A percentile compares a stretch with the other conserved stretches of the same genome.
Conservation (phyloP, 768 basidiomycete genomes). For the Mycena galericulata region DNA sequence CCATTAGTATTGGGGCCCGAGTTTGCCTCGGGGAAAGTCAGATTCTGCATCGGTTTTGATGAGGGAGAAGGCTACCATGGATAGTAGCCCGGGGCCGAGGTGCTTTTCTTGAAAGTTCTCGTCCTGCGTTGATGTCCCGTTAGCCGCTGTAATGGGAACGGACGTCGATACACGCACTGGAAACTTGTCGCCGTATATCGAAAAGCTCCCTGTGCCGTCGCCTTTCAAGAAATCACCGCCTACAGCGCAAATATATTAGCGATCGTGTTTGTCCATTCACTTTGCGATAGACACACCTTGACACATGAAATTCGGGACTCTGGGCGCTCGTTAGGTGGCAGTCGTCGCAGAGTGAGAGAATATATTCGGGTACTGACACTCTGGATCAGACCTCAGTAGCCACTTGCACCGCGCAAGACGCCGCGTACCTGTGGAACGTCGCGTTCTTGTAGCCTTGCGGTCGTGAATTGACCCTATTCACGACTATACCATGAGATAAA, state of each 20-base stretch:
- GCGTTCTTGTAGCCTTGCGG: conserved; percentile 93
- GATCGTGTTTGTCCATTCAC: neutral
- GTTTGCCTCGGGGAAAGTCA: conserved; percentile 76
- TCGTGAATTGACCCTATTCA: conserved; percentile 76
- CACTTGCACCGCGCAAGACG: conserved; percentile 9
- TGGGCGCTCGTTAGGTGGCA: conserved; percentile 45
- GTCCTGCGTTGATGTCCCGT: conserved; percentile 62
- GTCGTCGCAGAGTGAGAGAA: conserved; percentile 8
- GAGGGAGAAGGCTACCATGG: conserved; percentile 72
- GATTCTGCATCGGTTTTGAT: neutral
- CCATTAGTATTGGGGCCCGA: conserved; percentile 96
- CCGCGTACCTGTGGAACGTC: conserved; percentile 88
- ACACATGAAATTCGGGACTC: conserved; percentile 95
- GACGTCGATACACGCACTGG: conserved; percentile 62
- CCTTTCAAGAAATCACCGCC: conserved; percentile 95
- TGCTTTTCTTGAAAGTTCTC: conserved; percentile 97
- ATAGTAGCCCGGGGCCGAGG: conserved; percentile 84
- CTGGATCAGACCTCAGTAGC: conserved; percentile 52
- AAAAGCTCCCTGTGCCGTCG: conserved; percentile 96
- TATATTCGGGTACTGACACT: conserved; percentile 77
- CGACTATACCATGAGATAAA: conserved; percentile 19
- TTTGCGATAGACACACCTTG: conserved; percentile 69
- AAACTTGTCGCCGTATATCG: conserved; percentile 97
- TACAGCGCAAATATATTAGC: conserved; percentile 39
- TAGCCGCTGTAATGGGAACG: neutral